Evolutionary conservation across 805 yeast species (phyloP), one percentile per base, ranked within the genome.

Genomic region (Kuraishia capsulata): DNA sequence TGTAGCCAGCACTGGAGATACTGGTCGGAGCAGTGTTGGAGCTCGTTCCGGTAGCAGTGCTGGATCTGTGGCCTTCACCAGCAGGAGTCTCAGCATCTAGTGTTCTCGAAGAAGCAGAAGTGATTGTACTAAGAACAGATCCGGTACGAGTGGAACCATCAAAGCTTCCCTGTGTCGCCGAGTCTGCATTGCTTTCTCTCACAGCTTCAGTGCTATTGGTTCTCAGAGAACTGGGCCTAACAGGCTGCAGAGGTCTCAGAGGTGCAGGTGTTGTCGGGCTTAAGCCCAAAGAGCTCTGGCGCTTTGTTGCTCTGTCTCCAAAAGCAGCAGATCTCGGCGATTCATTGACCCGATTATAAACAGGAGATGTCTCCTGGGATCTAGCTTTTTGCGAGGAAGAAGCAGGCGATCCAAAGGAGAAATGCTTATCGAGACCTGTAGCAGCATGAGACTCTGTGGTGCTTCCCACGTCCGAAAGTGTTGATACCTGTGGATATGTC

Each of bases 401-500:
- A n/a, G n/a, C n/a, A n/a, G n/a, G n/a, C 8, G 26, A 14, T 14
- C 34, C 19, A 20, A 18, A 18, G n/a, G 25, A 10, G 25, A 16
- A 6, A 17, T 14, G n/a, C 36, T 33, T 33, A 5, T 14, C 26
- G 17, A 20, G 28, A 9, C 20, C 34, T 5, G 20, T 21, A 17
- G 20, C 34, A 14, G 23, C n/a, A n/a, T 14, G n/a, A 6, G 10
- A 17, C n/a, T 20, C 24, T 19, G 20, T 18, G 8, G 20, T 25
- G 16, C 25, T n/a, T 2, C 20, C 17, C 4, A 9, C 29, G 14
- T 47, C 54, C 14, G 33, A 30, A 3, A 49, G 10, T 2, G 53
- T 39, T 11, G 49, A 40, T 6, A 51, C 35, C 35, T 52, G 49
- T 2, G 62, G 62, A 34, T 48, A 50, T 2, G 54, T 54, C 16